Conservation (phyloP, 176 grass and related monocot genomes). For the Juncus effusus region DNA sequence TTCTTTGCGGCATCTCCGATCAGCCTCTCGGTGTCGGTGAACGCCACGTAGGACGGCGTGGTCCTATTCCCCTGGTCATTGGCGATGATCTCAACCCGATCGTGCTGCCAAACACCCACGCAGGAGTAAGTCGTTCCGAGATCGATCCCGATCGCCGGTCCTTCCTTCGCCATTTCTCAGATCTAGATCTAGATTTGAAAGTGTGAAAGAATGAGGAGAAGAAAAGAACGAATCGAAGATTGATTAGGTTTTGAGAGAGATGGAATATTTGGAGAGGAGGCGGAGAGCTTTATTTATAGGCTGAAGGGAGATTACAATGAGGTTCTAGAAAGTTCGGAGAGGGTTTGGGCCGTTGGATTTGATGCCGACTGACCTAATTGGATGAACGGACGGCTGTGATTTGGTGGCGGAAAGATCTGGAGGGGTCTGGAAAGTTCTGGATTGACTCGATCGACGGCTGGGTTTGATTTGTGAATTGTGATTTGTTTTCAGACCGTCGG, state of each 20-base stretch:
- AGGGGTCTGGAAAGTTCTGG: background rate
- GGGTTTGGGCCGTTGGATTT: background rate
- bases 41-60: slow-evolving; percentile 69
- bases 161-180: slow-evolving; percentile 59
- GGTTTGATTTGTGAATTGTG: too few species aligned
- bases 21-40: slow-evolving; percentile 72
- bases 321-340: background rate
- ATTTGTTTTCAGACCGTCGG: too few species aligned
- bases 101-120: slow-evolving; percentile 89
- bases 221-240: background rate
- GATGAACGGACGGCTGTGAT: background rate
- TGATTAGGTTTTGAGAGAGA: slow-evolving; percentile 4
- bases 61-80: slow-evolving; percentile 89
- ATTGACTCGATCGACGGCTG: too few species aligned
- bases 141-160: slow-evolving; percentile 90
- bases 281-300: background rate
- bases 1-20: slow-evolving; percentile 90
- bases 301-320: background rate
- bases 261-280: slow-evolving; percentile 16
- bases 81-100: slow-evolving; percentile 83
- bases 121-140: slow-evolving; percentile 87
- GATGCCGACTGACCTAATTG: background rate
- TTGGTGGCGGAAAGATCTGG: background rate
- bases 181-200: background rate
- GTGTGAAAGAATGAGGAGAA: background rate